Conservation (phyloP, 257 asterid genomes). For the Fraxinus quadrangulata region DNA sequence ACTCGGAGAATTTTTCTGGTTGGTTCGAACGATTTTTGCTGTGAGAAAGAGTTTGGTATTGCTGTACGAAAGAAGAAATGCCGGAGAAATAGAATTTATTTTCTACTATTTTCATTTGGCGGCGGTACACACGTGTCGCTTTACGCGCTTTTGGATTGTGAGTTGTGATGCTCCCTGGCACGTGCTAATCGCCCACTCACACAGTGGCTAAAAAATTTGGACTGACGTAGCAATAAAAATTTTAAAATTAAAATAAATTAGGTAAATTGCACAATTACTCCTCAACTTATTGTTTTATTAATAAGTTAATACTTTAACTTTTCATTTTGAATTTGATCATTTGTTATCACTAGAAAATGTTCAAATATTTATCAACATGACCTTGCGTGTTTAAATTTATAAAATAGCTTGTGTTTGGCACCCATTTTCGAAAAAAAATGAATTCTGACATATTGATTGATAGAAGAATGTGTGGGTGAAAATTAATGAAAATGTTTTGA, state of each 20-base stretch:
- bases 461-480: too few relatives aligned
- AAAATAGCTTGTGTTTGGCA: too few relatives aligned
- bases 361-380: too few relatives aligned
- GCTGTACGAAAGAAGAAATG: conserved; percentile 10
- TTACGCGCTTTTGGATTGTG: conserved; percentile 18
- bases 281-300: neutral
- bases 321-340: neutral
- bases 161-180: conserved; percentile 24
- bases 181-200: conserved; percentile 13
- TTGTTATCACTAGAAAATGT: too few relatives aligned
- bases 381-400: too few relatives aligned
- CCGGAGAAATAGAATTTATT: conserved; percentile 21
- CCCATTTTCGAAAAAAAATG: too few relatives aligned
- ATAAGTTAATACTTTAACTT: neutral
- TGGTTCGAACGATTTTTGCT: neutral
- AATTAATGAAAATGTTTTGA: too few relatives aligned
- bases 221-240: neutral
- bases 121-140: conserved; percentile 54
- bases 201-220: neutral
- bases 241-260: neutral
- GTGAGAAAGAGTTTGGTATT: neutral
- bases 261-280: neutral
- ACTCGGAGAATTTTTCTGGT: neutral
- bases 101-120: conserved; percentile 28
- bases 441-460: too few relatives aligned